phyloP scores from a whole-genome alignment of 1,284 basidiomycete species.

The Ceratobasidium sp. region DNA sequence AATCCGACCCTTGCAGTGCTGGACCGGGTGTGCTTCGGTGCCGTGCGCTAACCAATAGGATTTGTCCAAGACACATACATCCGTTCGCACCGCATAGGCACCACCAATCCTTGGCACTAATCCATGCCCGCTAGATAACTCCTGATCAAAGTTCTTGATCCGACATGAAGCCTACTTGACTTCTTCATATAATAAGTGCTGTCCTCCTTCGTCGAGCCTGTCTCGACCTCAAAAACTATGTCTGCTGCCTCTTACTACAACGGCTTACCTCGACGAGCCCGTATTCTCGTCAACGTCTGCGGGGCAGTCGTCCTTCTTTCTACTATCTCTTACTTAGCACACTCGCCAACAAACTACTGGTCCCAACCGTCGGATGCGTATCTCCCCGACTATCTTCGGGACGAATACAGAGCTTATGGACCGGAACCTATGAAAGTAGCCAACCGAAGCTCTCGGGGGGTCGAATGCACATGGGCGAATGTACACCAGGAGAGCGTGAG shows the following conservation, averaged over 20 bases:
- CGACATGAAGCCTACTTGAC: too few species aligned
- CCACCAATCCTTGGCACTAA: too few species aligned
- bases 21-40: too few species aligned
- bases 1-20: too few species aligned
- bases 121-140: too few species aligned
- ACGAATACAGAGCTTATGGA: slow-evolving; percentile 4
- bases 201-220: too few species aligned
- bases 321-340: not conserved
- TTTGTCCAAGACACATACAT: too few species aligned
- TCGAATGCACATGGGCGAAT: not conserved
- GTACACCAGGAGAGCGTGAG: not conserved
- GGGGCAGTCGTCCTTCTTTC: not conserved
- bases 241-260: not conserved
- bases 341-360: not conserved
- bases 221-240: not conserved
- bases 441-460: slow-evolving; percentile 4
- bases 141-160: too few species aligned
- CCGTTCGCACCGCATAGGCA: too few species aligned
- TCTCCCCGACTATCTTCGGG: not conserved
- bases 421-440: not conserved
- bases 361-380: not conserved
- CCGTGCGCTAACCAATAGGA: too few species aligned
- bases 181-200: too few species aligned
- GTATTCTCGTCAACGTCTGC: not conserved
- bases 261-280: not conserved